phyloP scores from a whole-genome alignment of 2,329 filamentous ascomycete species.

The Coniella lustricola region DNA sequence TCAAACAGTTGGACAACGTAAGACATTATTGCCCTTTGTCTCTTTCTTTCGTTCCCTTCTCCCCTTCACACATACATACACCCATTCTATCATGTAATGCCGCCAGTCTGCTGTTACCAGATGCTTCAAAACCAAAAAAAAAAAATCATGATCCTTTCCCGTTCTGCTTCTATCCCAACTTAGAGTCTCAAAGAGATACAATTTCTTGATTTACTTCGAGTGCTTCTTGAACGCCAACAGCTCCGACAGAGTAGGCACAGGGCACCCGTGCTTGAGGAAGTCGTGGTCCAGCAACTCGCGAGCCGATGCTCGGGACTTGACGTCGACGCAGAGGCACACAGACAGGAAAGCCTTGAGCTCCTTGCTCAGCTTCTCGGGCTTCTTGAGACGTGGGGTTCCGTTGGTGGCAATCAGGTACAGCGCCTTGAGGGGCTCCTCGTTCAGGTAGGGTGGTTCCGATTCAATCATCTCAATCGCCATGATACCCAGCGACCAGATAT shows the following conservation, averaged over 20 bases:
- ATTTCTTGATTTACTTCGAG: conserved; percentile 54
- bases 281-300: conserved; percentile 86
- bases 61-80: no score
- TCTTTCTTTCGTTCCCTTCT: no score
- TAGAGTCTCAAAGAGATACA: neutral
- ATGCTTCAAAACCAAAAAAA: no score
- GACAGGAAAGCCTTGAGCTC: conserved; percentile 96
- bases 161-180: neutral
- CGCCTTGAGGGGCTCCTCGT: conserved; percentile 95
- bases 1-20: no score
- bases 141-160: neutral
- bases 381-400: conserved; percentile 93
- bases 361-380: conserved; percentile 95
- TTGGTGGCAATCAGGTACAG: conserved; percentile 97
- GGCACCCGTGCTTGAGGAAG: conserved; percentile 89
- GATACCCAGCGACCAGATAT: conserved; percentile 98
- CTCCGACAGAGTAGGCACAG: conserved; percentile 73
- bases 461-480: conserved; percentile 99
- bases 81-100: no score
- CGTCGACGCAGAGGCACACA: conserved; percentile 93
- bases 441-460: conserved; percentile 93
- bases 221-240: conserved; percentile 81
- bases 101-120: no score
- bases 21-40: no score
- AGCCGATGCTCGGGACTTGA: conserved; percentile 87